A percentile compares a stretch with the other conserved stretches of the same genome.
phyloP scores from a whole-genome alignment of 73 alveolate genomes.

The Blepharisma stoltei region DNA sequence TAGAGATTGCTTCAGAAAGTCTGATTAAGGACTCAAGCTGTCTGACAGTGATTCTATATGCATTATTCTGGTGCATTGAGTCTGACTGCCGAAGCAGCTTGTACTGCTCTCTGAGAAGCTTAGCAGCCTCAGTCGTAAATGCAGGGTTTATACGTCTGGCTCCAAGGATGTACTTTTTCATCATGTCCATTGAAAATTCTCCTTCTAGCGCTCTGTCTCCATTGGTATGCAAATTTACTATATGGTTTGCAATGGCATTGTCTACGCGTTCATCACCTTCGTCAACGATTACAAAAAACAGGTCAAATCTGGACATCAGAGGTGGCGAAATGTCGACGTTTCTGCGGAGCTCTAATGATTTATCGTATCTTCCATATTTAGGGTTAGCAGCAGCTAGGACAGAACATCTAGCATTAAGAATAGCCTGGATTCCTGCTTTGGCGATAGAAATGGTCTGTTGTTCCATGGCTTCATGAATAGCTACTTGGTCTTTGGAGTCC shows the following conservation, averaged over 20 bases:
- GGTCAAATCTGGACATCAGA: constrained; percentile 98
- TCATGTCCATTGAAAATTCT: constrained; percentile 76
- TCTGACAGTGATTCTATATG: constrained; percentile 97
- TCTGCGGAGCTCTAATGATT: constrained; percentile 82
- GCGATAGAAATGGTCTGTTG: constrained; percentile 99
- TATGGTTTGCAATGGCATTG: constrained; percentile 80
- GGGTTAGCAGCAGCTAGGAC: constrained; percentile 99
- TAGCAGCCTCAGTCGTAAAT: constrained; percentile 89
- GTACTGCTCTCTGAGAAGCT: constrained; percentile 77
- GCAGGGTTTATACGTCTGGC: constrained; percentile 92
- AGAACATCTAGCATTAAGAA: constrained; percentile 91
- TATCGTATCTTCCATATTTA: constrained; percentile 91
- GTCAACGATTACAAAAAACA: constrained; percentile 93
- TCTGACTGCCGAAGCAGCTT: constrained; percentile 84
- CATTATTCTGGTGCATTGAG: constrained; percentile 63
- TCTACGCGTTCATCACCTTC: constrained; percentile 82
- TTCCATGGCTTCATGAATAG: constrained; percentile 99
- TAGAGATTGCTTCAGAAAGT: constrained; percentile 93
- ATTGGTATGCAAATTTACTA: constrained; percentile 80
- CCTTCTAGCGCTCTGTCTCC: constrained; percentile 53
- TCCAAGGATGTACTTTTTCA: constrained; percentile 84
- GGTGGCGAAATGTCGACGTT: constrained; percentile 98
- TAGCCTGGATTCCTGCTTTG: constrained; percentile 82
- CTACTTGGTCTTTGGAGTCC: constrained; percentile 98
- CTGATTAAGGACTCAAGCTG: constrained; percentile 95